Percentiles rank a stretch among this genome's conserved stretches.
Evolutionary conservation across 805 yeast genomes (phyloP).

Genomic region (Lachancea sp.): DNA sequence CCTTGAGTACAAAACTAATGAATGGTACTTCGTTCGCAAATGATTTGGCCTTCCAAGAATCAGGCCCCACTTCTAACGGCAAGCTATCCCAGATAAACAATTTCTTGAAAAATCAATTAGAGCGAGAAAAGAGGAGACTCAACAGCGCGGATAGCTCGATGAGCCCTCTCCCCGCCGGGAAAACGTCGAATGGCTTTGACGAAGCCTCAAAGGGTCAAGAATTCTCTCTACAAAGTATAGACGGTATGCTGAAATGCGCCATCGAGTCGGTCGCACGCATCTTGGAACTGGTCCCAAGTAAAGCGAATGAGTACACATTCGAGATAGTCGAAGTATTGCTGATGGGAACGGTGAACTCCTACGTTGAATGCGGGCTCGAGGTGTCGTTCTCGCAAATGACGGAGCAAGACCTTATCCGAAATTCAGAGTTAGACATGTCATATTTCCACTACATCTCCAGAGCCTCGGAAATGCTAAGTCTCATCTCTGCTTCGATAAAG

Average conservation of each 20-base stretch:
- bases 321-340: slow-evolving; percentile 63
- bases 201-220: slow-evolving; percentile 11
- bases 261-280: slow-evolving; percentile 75
- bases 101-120: slow-evolving; percentile 49
- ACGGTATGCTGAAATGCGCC: slow-evolving; percentile 57
- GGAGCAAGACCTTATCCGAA: slow-evolving; percentile 30
- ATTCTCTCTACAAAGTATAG: slow-evolving; percentile 44
- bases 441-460: slow-evolving; percentile 45
- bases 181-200: slow-evolving; percentile 2
- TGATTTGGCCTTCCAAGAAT: slow-evolving; percentile 13
- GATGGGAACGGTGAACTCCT: slow-evolving; percentile 64
- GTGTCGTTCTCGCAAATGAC: slow-evolving; percentile 48
- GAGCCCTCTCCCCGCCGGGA: not conserved
- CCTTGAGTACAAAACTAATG: slow-evolving; percentile 27
- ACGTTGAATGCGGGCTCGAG: slow-evolving; percentile 70
- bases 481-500: slow-evolving; percentile 67
- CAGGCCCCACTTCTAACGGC: slow-evolving; percentile 27
- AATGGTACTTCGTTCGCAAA: slow-evolving; percentile 20
- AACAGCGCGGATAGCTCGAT: slow-evolving; percentile 14
- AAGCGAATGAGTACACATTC: slow-evolving; percentile 53
- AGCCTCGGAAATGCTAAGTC: slow-evolving; percentile 53
- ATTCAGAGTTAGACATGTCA: slow-evolving; percentile 37
- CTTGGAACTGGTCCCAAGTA: slow-evolving; percentile 62
- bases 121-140: slow-evolving; percentile 36
- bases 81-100: slow-evolving; percentile 48